Percentiles rank a stretch among this genome's conserved stretches.
phyloP scores from a whole-genome alignment of 257 asterid species.

The Gardenia jasminoides region DNA sequence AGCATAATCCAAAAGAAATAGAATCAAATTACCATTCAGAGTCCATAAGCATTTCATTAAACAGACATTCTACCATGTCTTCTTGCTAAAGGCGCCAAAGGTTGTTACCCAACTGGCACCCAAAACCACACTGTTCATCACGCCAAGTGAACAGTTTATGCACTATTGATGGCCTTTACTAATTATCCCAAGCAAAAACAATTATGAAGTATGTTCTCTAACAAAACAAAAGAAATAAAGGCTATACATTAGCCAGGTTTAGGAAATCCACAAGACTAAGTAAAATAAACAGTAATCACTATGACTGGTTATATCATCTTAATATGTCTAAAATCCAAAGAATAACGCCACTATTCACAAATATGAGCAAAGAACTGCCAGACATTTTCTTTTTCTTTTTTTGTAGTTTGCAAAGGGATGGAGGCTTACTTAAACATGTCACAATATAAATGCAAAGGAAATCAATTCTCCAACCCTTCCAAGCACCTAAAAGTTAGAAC shows the following conservation, averaged over 20 bases:
- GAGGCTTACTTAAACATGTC: too few relatives aligned
- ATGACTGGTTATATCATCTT: not conserved
- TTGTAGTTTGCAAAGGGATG: too few relatives aligned
- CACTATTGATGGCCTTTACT: not conserved
- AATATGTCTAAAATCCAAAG: too few relatives aligned
- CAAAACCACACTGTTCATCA: not conserved
- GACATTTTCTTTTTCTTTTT: too few relatives aligned
- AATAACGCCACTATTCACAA: not conserved
- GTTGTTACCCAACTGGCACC: not conserved
- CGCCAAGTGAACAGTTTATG: too few relatives aligned
- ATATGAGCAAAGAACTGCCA: too few relatives aligned
- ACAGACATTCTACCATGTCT: too few relatives aligned
- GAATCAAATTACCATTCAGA: too few relatives aligned
- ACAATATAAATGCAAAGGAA: too few relatives aligned
- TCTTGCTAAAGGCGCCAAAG: too few relatives aligned
- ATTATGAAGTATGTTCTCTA: not conserved
- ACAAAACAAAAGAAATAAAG: not conserved
- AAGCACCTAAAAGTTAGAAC: not conserved
- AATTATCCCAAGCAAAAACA: constrained; percentile 1
- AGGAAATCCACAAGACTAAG: not conserved
- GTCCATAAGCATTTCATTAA: too few relatives aligned
- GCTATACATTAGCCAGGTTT: not conserved
- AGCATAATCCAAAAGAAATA: too few relatives aligned
- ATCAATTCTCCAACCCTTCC: not conserved
- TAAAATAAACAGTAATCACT: not conserved